Base-by-base conservation (phyloP, 352 stramenopile genomes). In the Lagenidium giganteum region DNA sequence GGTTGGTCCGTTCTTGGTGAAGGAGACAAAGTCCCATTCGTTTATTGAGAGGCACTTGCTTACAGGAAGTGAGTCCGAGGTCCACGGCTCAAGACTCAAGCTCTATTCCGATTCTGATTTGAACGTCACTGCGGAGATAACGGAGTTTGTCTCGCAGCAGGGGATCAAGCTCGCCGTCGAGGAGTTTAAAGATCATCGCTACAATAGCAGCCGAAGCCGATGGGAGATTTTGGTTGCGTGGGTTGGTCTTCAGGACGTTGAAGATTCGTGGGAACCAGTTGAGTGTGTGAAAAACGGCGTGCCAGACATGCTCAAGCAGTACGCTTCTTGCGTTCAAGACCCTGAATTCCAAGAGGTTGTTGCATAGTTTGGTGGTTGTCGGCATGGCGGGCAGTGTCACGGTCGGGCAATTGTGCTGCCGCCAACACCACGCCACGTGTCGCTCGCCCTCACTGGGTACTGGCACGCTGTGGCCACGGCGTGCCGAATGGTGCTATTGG, bases 191-290 rank as follows among this genome's bases (percentile, higher is more conserved):
- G 3, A 38, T 11, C 28, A 51, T 33, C 51, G 24, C 12, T 33
- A 36, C 6, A 54, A 54, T 30, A 7, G 8, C 16, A 3, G 13
- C 3, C 11, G 33, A 1, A 28, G 31, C 13, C 41, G 46, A 13
- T 43, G 24, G 37, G 43, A 61, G 38, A 28, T 61, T 17, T 26
- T 34, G 8, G 44, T 60, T 14, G 29, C 37, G 13, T 49, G 43
- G 44, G 32, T 23, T 3, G 43, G 37, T 16, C 45, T 61, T 5
- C 14, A 54, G 34, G 51, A 61, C 17, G 24, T 12, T 12, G 51
- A 61, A 17, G 47, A 48, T 24, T 61, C 40, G 23, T 61, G 47
- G 47, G 47, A 52, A 31, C 51, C 42, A n/a, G n/a, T n/a, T n/a
- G n/a, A n/a, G n/a, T n/a, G n/a, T n/a, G n/a, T n/a, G n/a, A n/a